Evolutionary conservation across 257 asterid species (phyloP), one percentile per base, ranked within the genome.

Genomic region (Craterostigma plantagineum): DNA sequence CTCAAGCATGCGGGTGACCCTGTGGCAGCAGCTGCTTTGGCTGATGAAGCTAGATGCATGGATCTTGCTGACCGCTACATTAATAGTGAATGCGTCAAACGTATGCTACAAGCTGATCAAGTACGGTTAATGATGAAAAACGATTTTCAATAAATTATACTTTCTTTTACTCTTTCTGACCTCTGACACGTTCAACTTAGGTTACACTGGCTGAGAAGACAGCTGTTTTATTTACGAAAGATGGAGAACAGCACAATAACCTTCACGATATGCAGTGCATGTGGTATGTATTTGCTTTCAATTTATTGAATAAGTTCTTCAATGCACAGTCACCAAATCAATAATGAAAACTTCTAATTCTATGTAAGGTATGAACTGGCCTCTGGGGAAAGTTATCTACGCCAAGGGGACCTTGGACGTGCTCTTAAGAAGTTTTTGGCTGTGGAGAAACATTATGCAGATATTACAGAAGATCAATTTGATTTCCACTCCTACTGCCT

Each of bases 181-280:
- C 8, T 55, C 48, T 35, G 44, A 50, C 34, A 14, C 58, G 42
- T 42, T 14, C 52, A 36, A 58, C 69, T 45, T 62, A 90, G 98
- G 92, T 83, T 59, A 62, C 77, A 11, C 57, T 75, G 67, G 94
- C 98, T 33, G 98, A 90, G 64, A 83, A 90, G 66, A 90, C 86
- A 9, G 98, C 98, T 18, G 72, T 77, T 34, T 64, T 90, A 44
- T 90, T 83, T 68, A 90, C 92, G 13, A 90, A 83, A 79, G 98
- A 90, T 48, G 98, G 98, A 52, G 98, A 90, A 57, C 98, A 82
- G 57, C 98, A 79, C 57, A 90, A 79, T 64, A 90, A 71, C 56
- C 92, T 90, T 54, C 79, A 90, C 40, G 98, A 90, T 67, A 90
- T 90, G 98, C 98, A 90, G 73, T 90, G 98, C 95, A 90, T 90